These are phyloP conservation scores for Suillus lakei DNA, from an alignment of 768 basidiomycete genomes.

Conservation along the genomic window DNA sequence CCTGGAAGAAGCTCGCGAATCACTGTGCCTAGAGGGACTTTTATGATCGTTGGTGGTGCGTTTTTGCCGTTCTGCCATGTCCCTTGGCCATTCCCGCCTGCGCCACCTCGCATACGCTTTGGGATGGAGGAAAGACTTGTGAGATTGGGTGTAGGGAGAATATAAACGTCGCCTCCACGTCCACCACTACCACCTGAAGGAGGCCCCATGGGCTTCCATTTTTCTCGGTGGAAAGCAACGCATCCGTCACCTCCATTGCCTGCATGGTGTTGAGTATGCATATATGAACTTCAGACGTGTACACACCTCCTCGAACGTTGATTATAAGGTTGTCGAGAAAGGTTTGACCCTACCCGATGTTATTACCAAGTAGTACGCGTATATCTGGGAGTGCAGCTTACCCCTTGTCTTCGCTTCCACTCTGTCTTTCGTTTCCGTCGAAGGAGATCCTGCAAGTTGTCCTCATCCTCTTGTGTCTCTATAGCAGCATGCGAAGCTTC, in stretches of 20 bases:
- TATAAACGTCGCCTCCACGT: constrained; percentile 84
- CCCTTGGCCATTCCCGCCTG: constrained; percentile 79
- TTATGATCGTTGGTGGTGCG: constrained; percentile 73
- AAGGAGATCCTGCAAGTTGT: background rate
- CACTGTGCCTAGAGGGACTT: constrained; percentile 90
- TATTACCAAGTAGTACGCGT: constrained; percentile 12
- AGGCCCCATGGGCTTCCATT: constrained; percentile 80
- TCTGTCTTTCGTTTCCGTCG: constrained; percentile 64
- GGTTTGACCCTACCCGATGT: constrained; percentile 59
- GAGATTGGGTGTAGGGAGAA: constrained; percentile 76
- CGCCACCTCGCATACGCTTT: constrained; percentile 65
- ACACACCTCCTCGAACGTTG: constrained; percentile 75
- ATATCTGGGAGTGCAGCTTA: constrained; percentile 36
- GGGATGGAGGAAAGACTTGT: constrained; percentile 79
- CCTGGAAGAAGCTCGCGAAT: constrained; percentile 74
- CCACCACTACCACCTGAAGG: constrained; percentile 96
- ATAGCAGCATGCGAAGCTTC: background rate
- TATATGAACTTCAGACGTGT: background rate
- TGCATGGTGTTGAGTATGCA: constrained; percentile 30
- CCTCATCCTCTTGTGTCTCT: background rate
- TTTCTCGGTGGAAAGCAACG: constrained; percentile 92
- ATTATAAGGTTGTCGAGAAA: constrained; percentile 86
- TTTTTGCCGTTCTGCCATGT: constrained; percentile 86
- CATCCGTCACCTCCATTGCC: constrained; percentile 92
- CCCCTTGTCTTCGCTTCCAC: constrained; percentile 76